Evolutionary conservation across 371 early-diverging fungal species (phyloP).

Genomic region (Mortierella sp.): DNA sequence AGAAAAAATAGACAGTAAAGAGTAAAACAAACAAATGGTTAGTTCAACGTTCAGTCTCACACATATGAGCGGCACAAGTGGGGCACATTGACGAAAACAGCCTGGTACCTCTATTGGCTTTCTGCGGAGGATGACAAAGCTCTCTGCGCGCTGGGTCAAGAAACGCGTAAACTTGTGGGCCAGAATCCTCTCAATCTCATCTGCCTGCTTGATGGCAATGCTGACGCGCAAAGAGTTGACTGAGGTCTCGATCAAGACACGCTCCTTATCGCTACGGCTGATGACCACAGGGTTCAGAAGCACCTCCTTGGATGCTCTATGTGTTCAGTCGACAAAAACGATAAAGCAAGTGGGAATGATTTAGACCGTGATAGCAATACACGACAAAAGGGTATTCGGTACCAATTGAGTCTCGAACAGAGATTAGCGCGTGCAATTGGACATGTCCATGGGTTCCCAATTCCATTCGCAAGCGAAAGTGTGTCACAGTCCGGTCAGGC

Average conservation of each 20-base stretch:
- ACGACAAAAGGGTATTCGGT: background rate
- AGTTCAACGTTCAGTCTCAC: background rate
- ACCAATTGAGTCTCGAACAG: background rate
- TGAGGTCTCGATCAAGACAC: slow-evolving; percentile 92
- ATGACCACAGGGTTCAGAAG: slow-evolving; percentile 92
- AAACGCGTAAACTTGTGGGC: slow-evolving; percentile 97
- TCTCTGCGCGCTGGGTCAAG: slow-evolving; percentile 97
- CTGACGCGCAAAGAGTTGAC: slow-evolving; percentile 95
- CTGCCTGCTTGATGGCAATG: slow-evolving; percentile 98
- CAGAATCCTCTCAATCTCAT: slow-evolving; percentile 96
- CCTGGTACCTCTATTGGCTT: slow-evolving; percentile 85
- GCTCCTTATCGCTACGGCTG: slow-evolving; percentile 95
- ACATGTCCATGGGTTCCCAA: background rate
- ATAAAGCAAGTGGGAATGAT: background rate
- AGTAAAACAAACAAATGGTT: too few relatives aligned
- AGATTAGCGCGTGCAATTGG: background rate
- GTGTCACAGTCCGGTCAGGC: too few relatives aligned
- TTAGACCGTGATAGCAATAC: background rate
- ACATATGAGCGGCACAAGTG: too few relatives aligned
- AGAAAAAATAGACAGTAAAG: background rate
- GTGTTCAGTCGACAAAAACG: background rate
- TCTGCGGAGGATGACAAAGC: slow-evolving; percentile 93
- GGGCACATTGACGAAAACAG: too few relatives aligned
- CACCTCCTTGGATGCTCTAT: slow-evolving; percentile 83
- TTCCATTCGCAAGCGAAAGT: too few relatives aligned